phyloP scores from a whole-genome alignment of 495 filamentous ascomycete species.

The Lophium mytilinum region DNA sequence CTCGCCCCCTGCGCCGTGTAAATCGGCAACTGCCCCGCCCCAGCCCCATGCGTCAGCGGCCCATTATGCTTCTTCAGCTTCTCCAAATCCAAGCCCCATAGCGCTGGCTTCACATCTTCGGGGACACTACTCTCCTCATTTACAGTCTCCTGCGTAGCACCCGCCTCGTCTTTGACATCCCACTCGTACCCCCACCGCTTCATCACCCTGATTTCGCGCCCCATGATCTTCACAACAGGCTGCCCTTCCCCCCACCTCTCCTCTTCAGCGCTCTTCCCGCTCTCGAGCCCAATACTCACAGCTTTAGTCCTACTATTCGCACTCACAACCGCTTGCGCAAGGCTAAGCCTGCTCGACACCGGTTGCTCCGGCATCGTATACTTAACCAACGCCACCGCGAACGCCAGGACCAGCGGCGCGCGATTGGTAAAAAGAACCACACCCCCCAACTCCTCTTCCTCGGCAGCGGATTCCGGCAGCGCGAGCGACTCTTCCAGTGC shows the following conservation, averaged over 20 bases:
- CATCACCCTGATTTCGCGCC: slow-evolving; percentile 61
- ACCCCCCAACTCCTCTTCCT: slow-evolving; percentile 51
- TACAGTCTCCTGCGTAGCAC: slow-evolving; percentile 28
- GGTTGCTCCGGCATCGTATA: slow-evolving; percentile 80
- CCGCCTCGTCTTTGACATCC: slow-evolving; percentile 36
- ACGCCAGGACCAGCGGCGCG: slow-evolving; percentile 73
- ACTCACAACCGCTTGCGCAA: slow-evolving; percentile 73
- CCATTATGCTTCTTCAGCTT: slow-evolving; percentile 43
- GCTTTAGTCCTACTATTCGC: slow-evolving; percentile 69
- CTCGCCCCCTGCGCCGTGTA: slow-evolving; percentile 57
- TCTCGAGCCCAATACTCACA: slow-evolving; percentile 62
- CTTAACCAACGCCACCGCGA: slow-evolving; percentile 62
- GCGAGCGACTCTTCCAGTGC: slow-evolving; percentile 57
- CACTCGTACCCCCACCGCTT: slow-evolving; percentile 71
- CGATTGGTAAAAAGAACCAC: slow-evolving; percentile 64
- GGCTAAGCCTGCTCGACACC: slow-evolving; percentile 66
- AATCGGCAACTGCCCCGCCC: slow-evolving; percentile 47
- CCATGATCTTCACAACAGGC: slow-evolving; percentile 60
- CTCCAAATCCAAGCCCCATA: slow-evolving; percentile 78
- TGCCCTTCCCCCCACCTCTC: slow-evolving; percentile 70
- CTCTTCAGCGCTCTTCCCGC: slow-evolving; percentile 55
- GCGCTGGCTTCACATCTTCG: slow-evolving; percentile 41
- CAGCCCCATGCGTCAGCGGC: slow-evolving; percentile 16
- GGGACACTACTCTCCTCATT: slow-evolving; percentile 4
- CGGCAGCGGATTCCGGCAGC: slow-evolving; percentile 46